These are phyloP conservation scores for Leucocoprinus sp. DNA, from an alignment of 768 basidiomycete genomes.

Conservation along the genomic window DNA sequence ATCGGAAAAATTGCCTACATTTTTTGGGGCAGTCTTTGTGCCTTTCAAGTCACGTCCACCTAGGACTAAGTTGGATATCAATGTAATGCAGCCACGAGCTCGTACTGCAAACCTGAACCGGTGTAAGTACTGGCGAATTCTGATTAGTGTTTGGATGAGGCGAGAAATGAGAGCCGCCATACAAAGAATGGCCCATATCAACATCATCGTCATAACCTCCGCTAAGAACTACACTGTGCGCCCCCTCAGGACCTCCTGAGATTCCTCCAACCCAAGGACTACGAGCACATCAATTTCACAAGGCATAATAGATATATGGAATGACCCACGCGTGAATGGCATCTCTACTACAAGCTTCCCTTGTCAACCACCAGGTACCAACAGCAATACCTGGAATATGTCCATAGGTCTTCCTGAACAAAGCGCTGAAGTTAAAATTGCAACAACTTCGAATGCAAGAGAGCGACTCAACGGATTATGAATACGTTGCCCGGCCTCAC, in stretches of 20 bases:
- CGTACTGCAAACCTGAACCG: conserved; percentile 48
- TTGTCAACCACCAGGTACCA: conserved; percentile 76
- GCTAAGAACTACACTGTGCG: conserved; percentile 80
- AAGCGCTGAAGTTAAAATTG: not conserved
- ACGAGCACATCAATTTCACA: not conserved
- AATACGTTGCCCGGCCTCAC: conserved; percentile 26
- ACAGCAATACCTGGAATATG: conserved; percentile 71
- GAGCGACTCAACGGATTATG: conserved; percentile 43
- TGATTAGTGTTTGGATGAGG: not conserved
- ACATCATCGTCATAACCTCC: conserved; percentile 88
- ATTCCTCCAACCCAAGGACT: conserved; percentile 87
- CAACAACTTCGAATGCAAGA: not conserved
- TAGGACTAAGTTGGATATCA: conserved; percentile 16
- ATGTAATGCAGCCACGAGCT: not conserved
- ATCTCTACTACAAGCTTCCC: conserved; percentile 64
- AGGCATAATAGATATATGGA: not conserved
- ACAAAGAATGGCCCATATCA: conserved; percentile 79
- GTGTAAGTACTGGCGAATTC: conserved; percentile 71
- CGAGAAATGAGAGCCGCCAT: conserved; percentile 19
- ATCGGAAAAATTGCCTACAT: conserved; percentile 37
- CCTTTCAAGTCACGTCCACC: conserved; percentile 86
- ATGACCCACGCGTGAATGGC: conserved; percentile 75
- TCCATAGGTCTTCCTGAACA: conserved; percentile 65
- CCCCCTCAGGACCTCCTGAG: conserved; percentile 53
- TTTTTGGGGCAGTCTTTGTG: conserved; percentile 75